Conservation (phyloP, 78 protist species). For the Dictyostelium capitatum region DNA sequence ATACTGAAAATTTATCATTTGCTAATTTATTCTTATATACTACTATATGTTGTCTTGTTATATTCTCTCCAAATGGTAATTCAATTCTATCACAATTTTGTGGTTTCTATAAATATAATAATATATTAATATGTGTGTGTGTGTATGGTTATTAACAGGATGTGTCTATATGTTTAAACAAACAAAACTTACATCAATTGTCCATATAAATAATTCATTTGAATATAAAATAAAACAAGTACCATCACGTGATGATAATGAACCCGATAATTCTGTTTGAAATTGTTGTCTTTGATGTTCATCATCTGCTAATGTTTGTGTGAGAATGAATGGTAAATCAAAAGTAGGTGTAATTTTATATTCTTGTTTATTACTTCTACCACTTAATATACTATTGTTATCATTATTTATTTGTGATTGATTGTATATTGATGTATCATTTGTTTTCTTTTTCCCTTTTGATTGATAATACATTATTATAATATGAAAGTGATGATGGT, state of each 20-base stretch:
- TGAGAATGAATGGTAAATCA: slow-evolving; percentile 17
- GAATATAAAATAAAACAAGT: not conserved
- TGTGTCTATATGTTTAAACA: not conserved
- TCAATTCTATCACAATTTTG: slow-evolving; percentile 38
- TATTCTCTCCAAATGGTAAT: slow-evolving; percentile 26
- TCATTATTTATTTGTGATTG: slow-evolving; percentile 8
- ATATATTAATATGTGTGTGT: not conserved
- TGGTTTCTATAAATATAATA: slow-evolving; percentile 10
- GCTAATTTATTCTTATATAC: slow-evolving; percentile 10
- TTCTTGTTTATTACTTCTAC: not conserved
- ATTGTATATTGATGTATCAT: too few relatives aligned
- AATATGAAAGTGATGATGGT: too few relatives aligned
- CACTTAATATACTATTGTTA: not conserved
- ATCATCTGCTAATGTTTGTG: not conserved
- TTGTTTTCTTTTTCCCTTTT: too few relatives aligned
- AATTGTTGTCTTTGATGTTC: not conserved
- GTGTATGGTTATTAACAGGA: not conserved
- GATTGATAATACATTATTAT: too few relatives aligned
- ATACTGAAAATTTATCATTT: slow-evolving; percentile 36
- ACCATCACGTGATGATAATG: slow-evolving; percentile 12
- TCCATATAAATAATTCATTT: slow-evolving; percentile 59
- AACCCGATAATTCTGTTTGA: slow-evolving; percentile 4
- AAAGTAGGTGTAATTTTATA: not conserved
- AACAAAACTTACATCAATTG: slow-evolving; percentile 27
- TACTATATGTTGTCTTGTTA: slow-evolving; percentile 14